These are phyloP conservation scores for Microdochium trichocladiopsis DNA, from an alignment of 2,329 filamentous ascomycete species.

Conservation along the genomic window DNA sequence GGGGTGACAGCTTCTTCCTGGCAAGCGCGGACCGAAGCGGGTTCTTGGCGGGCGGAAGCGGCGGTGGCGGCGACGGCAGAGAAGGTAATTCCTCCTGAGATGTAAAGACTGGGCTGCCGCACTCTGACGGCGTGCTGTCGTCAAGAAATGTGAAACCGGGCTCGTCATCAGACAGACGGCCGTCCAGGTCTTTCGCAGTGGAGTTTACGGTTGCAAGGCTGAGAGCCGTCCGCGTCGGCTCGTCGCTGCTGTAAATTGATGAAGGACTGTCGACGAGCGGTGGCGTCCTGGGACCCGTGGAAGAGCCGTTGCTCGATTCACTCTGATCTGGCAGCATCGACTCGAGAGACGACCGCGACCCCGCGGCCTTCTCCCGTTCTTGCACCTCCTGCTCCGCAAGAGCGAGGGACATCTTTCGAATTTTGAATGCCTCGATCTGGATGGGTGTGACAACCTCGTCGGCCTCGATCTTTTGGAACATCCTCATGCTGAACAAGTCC, in stretches of 20 bases:
- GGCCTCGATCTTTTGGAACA: conserved; percentile 48
- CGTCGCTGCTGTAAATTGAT: background rate
- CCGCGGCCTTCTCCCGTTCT: conserved; percentile 7
- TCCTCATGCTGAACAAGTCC: conserved; percentile 46
- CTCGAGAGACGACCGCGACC: conserved; percentile 8
- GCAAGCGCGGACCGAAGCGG: background rate
- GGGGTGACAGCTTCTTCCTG: background rate
- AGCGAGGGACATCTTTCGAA: conserved; percentile 26
- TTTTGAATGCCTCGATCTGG: conserved; percentile 38
- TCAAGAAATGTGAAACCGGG: background rate
- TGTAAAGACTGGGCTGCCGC: background rate
- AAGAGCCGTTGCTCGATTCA: background rate
- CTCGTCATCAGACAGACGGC: background rate
- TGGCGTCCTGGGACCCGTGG: background rate
- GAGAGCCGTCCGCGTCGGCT: background rate
- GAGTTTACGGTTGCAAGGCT: background rate
- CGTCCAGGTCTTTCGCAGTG: background rate
- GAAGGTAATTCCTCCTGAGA: background rate
- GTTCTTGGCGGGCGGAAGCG: background rate
- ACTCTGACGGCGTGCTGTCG: background rate
- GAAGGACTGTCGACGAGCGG: background rate
- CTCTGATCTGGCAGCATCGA: conserved; percentile 1
- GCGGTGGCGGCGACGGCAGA: background rate
- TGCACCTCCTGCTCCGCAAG: conserved; percentile 14
- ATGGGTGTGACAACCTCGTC: conserved; percentile 52